Base-by-base conservation (phyloP, 2,329 filamentous ascomycete genomes). In the Kalaharituber pfeilii region DNA sequence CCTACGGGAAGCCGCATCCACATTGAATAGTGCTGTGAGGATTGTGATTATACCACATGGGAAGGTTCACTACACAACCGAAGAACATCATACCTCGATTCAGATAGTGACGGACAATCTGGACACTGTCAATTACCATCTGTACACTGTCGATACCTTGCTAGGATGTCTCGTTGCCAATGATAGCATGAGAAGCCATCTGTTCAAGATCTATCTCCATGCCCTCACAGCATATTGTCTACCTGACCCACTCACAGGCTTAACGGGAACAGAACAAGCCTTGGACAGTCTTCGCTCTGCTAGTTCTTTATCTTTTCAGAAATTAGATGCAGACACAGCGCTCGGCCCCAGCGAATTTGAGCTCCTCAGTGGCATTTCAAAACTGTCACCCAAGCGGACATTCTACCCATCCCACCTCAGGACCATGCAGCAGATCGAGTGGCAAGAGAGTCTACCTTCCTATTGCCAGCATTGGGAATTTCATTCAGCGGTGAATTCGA, bases 261-360 rank as follows among this genome's bases (percentile, higher is more conserved):
- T 65, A 4, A 80, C 75, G 0, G 78, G 78, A 0, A 77, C 75
- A 0, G 76, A 81, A 57, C 64, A 73, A 47, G 73, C 76, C 0
- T 59, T 80, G 0, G 56, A 62, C 0, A 74, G 77, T 1, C 62
- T 81, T 0, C 47, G 55, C 0, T 75, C 73, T 9, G 30, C 30
- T 9, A 36, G 30, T n/a, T 9, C n/a, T 9, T 36, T n/a, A 36
- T 36, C 30, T 36, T 36, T 36, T 36, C 30, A 36, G n/a, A 36
- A 36, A n/a, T n/a, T n/a, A n/a, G n/a, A n/a, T n/a, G n/a, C n/a
- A n/a, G n/a, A n/a, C n/a, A n/a, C n/a, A n/a, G n/a, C n/a, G n/a
- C 9, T 36, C 30, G n/a, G 9, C 9, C 9, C n/a, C 9, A 9
- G n/a, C n/a, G 30, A 36, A 36, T 9, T 36, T 36, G 30, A 36